A percentile compares a stretch with the other conserved stretches of the same genome.
These are phyloP conservation scores for Seiridium cupressi DNA, from an alignment of 2,329 filamentous ascomycete genomes.

Conservation along the genomic window DNA sequence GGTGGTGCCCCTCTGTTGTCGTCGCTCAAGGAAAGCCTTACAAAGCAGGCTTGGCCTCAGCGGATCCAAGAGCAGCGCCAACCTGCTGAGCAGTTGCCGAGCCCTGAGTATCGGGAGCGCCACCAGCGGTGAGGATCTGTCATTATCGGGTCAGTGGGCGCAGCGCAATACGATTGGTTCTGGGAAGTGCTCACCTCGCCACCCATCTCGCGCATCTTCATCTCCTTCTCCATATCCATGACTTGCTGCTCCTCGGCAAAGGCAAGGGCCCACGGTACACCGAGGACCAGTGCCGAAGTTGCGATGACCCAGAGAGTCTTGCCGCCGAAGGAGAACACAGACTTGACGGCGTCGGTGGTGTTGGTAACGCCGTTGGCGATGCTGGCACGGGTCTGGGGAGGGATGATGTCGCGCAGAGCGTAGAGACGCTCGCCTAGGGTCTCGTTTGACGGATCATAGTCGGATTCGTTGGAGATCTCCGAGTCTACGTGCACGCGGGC, in stretches of 20 bases:
- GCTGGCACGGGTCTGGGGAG: conserved; percentile 68
- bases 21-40: conserved; percentile 28
- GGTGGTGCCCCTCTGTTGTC: not conserved
- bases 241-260: conserved; percentile 96
- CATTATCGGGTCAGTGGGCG: not conserved
- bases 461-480: conserved; percentile 79
- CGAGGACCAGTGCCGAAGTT: conserved; percentile 84
- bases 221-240: conserved; percentile 96
- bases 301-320: conserved; percentile 89
- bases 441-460: conserved; percentile 60
- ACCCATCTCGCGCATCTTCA: conserved; percentile 90
- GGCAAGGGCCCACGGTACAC: conserved; percentile 89
- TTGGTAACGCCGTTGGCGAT: conserved; percentile 59
- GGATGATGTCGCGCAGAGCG: conserved; percentile 74
- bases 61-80: conserved; percentile 45
- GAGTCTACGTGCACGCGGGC: conserved; percentile 54
- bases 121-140: conserved; percentile 48
- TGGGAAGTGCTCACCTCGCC: conserved; percentile 52
- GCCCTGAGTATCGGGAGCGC: conserved; percentile 26
- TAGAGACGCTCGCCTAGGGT: conserved; percentile 66
- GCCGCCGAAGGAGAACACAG: conserved; percentile 68
- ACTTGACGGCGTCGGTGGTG: conserved; percentile 56
- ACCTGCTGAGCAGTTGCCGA: conserved; percentile 47
- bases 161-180: not conserved
- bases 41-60: conserved; percentile 47